Evolutionary conservation across 768 basidiomycete genomes (phyloP).

Genomic region (Leccinum olivaceopallidum): DNA sequence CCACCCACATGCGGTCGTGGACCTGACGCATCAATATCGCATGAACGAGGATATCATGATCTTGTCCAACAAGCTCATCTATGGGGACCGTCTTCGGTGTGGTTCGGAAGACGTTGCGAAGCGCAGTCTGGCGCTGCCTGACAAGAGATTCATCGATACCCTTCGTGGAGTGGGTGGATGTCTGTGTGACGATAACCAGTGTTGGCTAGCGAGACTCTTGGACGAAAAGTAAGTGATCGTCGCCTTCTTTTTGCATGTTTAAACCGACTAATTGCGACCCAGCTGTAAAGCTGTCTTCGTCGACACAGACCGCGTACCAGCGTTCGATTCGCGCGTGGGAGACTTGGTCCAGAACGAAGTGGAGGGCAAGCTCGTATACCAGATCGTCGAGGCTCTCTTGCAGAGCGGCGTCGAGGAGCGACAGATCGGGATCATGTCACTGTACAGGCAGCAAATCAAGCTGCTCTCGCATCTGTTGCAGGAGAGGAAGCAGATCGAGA

Average conservation of each 20-base stretch:
- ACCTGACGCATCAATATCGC: slow-evolving; percentile 87
- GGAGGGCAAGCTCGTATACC: slow-evolving; percentile 70
- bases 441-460: slow-evolving; percentile 97
- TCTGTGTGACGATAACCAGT: slow-evolving; percentile 40
- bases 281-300: slow-evolving; percentile 91
- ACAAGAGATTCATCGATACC: slow-evolving; percentile 41
- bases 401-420: slow-evolving; percentile 61
- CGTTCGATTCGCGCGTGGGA: slow-evolving; percentile 76
- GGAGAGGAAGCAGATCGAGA: slow-evolving; percentile 62
- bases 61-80: slow-evolving; percentile 85
- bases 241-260: neutral
- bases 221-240: slow-evolving; percentile 53
- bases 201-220: slow-evolving; percentile 73
- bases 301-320: slow-evolving; percentile 86
- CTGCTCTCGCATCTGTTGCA: slow-evolving; percentile 68
- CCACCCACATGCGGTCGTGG: slow-evolving; percentile 82
- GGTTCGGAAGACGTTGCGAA: slow-evolving; percentile 73
- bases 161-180: slow-evolving; percentile 41
- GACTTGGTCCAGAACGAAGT: slow-evolving; percentile 88
- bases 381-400: slow-evolving; percentile 68
- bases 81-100: slow-evolving; percentile 72
- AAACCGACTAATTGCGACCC: neutral
- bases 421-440: slow-evolving; percentile 85
- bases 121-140: slow-evolving; percentile 54
- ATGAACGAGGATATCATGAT: slow-evolving; percentile 98